Evolutionary conservation across 257 asterid species (phyloP).

Genomic region (Salvia splendens): DNA sequence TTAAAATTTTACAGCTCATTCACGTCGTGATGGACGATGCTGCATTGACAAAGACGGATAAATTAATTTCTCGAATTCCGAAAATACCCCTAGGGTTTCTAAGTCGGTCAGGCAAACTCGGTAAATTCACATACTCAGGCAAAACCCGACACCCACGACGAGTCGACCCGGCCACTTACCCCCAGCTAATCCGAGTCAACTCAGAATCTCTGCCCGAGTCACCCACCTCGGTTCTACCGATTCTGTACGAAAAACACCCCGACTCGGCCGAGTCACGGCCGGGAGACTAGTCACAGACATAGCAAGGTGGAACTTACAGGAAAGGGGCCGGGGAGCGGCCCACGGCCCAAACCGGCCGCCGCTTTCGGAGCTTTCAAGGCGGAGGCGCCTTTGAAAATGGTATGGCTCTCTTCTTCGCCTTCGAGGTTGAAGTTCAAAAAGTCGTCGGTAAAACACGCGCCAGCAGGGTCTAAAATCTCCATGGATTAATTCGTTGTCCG

Average conservation of each 20-base stretch:
- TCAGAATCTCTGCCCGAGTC: conserved; percentile 36
- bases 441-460: conserved; percentile 55
- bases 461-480: conserved; percentile 52
- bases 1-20: conserved; percentile 49
- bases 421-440: conserved; percentile 69
- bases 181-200: conserved; percentile 43
- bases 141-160: neutral
- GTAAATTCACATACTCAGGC: neutral
- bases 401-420: conserved; percentile 38
- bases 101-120: conserved; percentile 34
- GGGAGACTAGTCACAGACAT: conserved; percentile 25
- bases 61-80: conserved; percentile 20
- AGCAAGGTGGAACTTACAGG: conserved; percentile 48
- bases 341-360: conserved; percentile 31
- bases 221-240: conserved; percentile 12
- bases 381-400: conserved; percentile 30
- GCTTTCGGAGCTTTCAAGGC: conserved; percentile 29
- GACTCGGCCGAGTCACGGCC: conserved; percentile 49
- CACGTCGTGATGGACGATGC: conserved; percentile 36
- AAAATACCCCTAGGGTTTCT: conserved; percentile 41
- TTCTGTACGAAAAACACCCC: conserved; percentile 18
- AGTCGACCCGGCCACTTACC: conserved; percentile 18
- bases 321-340: conserved; percentile 25
- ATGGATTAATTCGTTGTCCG: conserved; percentile 33
- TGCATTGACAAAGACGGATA: conserved; percentile 33